Base-by-base conservation (phyloP, 1,284 basidiomycete species). In the Ustilago nuda region DNA sequence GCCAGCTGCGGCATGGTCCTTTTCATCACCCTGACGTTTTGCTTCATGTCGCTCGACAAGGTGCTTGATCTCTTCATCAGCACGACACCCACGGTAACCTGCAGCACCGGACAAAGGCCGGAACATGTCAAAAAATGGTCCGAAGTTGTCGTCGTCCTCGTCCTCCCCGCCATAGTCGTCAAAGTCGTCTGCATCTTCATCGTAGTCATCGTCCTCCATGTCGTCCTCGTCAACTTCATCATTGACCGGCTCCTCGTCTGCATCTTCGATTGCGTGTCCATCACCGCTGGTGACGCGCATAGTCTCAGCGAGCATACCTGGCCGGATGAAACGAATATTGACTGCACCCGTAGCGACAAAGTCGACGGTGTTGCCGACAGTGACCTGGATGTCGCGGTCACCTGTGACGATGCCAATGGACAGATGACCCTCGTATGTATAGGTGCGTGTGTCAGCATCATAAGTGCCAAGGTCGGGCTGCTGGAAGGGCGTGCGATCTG, bases 111-210 rank as follows among this genome's bases (percentile, higher is more conserved):
- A 64, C 52, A 63, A 36, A 13, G 69, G 64, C 43, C 60, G 53
- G 51, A 66, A 72, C 37, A 59, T 62, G 41, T 54, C 58, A 19
- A 62, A 66, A 30, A 66, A 66, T 3, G 56, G 63, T 0, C 69
- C 60, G 15, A 62, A 59, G 13, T 56, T 43, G 50, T 66, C 66
- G 15, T 66, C 72, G 8, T 69, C 55, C 19, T 63, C 66, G 9
- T 69, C 58, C 6, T 27, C 55, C 2, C 45, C 58, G 35, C 32
- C 58, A 11, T 57, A 33, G 11, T 58, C 63, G 27, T 69, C 57
- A 46, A 56, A 69, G 43, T 68, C 68, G 37, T 76, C 65, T 13
- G 66, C 73, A 6, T 71, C 65, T 32, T 65, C 68, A 30, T 76
- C 76, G 30, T 60, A 64, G 39, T 72, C 72, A 27, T 63, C 63